A percentile compares a stretch with the other conserved stretches of the same genome.
Conservation (phyloP, 176 grass and related monocot genomes). For the Sorghum bicolor region Sorghum_bicolor_NCBIv3 NC_012873.2:62956001-62956500, state of each 20-base stretch:
- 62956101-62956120: too few species aligned
- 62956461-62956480: background rate
- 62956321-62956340: background rate
- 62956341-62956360: background rate
- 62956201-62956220: background rate
- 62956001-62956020: too few species aligned
- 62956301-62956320: background rate
- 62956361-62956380: too few species aligned
- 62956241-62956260: too few species aligned
- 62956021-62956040: background rate
- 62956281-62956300: too few species aligned
- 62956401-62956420: background rate
- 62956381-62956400: too few species aligned
- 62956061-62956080: background rate
- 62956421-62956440: background rate
- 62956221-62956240: background rate
- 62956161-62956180: too few species aligned
- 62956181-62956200: background rate
- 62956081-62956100: too few species aligned
- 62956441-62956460: too few species aligned
- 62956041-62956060: too few species aligned
- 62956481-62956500: conserved; percentile 13
- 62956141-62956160: too few species aligned
- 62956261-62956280: too few species aligned
- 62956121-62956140: background rate